These are phyloP conservation scores for Artomyces pyxidatus DNA, from an alignment of 768 basidiomycete species.

Conservation along the genomic window DNA sequence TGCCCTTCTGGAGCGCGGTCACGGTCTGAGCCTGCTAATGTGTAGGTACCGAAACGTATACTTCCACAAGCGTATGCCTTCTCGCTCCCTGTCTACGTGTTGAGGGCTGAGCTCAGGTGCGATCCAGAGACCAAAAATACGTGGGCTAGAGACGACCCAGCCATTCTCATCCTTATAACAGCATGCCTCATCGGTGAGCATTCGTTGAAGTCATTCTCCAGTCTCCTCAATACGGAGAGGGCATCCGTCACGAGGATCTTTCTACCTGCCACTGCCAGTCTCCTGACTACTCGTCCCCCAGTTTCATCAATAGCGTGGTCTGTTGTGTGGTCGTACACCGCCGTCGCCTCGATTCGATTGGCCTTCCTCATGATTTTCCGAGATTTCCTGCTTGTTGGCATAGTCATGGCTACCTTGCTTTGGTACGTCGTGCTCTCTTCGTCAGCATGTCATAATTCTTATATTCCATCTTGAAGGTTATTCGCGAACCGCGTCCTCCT, in stretches of 20 bases:
- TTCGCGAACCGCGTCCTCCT: constrained; percentile 65
- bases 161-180: constrained; percentile 81
- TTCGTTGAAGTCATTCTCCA: too few relatives aligned
- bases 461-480: constrained; percentile 40
- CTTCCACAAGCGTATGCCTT: constrained; percentile 83
- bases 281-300: constrained; percentile 22
- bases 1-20: constrained; percentile 21
- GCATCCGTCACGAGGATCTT: too few relatives aligned
- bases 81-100: neutral
- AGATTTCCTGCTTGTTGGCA: constrained; percentile 77
- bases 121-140: constrained; percentile 89
- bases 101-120: constrained; percentile 1
- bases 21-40: constrained; percentile 4
- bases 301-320: constrained; percentile 85
- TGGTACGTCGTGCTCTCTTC: constrained; percentile 41
- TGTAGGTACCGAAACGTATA: constrained; percentile 90
- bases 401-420: constrained; percentile 64
- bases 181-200: constrained; percentile 68
- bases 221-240: too few relatives aligned
- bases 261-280: too few relatives aligned
- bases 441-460: constrained; percentile 5
- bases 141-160: constrained; percentile 97
- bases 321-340: constrained; percentile 62
- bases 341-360: constrained; percentile 49
- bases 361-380: constrained; percentile 79